These are phyloP conservation scores for Tolypocladium ophioglossoides DNA, from an alignment of 2,329 filamentous ascomycete genomes.

Conservation along the genomic window DNA sequence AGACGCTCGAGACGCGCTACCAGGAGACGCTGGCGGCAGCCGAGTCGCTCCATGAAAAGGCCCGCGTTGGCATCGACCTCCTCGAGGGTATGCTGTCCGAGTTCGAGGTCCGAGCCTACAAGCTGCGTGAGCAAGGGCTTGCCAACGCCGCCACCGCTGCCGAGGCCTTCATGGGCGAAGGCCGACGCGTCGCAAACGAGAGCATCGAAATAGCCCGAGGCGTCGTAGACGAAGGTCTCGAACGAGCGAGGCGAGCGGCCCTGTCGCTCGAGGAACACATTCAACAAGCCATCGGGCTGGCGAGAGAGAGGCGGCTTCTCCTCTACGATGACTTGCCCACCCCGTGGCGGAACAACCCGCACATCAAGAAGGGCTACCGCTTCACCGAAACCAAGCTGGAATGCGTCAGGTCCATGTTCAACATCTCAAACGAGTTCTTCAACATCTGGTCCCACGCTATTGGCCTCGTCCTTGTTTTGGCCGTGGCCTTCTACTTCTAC, in stretches of 20 bases:
- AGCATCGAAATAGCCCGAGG: conserved; percentile 63
- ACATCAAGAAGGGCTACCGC: conserved; percentile 85
- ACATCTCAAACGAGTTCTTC: conserved; percentile 82
- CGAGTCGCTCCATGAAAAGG: conserved; percentile 85
- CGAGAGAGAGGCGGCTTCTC: conserved; percentile 72
- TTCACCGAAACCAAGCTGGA: conserved; percentile 88
- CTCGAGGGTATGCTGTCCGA: conserved; percentile 80
- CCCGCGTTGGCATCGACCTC: conserved; percentile 73
- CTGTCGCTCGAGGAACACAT: conserved; percentile 77
- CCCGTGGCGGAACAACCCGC: conserved; percentile 90
- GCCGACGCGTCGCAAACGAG: conserved; percentile 71
- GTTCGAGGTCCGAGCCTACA: conserved; percentile 72
- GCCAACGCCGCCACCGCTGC: conserved; percentile 56
- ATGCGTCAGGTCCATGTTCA: conserved; percentile 75
- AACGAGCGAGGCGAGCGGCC: conserved; percentile 71
- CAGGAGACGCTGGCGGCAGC: conserved; percentile 76
- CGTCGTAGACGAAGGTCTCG: conserved; percentile 71
- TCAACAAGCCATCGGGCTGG: conserved; percentile 62
- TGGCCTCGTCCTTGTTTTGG: conserved; percentile 76
- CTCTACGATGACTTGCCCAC: conserved; percentile 81
- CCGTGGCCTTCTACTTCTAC: conserved; percentile 93
- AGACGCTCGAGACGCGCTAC: conserved; percentile 81
- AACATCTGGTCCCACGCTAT: conserved; percentile 98
- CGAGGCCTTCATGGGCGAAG: conserved; percentile 63
- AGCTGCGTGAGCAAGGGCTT: conserved; percentile 67